Conservation (phyloP, 257 asterid genomes). For the Primulina huaijiensis region DNA sequence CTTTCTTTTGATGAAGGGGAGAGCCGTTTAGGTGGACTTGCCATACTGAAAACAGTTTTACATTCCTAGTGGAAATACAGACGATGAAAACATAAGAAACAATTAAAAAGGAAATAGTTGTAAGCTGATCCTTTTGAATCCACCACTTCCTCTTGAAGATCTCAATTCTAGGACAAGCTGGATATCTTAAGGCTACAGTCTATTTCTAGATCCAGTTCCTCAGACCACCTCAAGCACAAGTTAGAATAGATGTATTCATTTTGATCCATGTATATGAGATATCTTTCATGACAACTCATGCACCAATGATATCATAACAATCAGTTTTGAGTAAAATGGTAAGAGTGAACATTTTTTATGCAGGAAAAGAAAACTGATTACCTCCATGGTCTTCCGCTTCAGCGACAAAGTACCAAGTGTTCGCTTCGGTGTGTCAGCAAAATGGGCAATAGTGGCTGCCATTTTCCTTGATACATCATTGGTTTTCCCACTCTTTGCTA, state of each 20-base stretch:
- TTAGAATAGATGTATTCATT: not conserved
- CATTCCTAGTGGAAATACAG: constrained; percentile 42
- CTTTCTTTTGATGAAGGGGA: constrained; percentile 37
- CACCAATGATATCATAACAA: constrained; percentile 6
- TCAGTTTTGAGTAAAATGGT: constrained; percentile 16
- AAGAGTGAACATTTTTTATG: constrained; percentile 3
- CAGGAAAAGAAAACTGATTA: constrained; percentile 27
- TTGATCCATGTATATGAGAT: not conserved
- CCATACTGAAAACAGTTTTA: constrained; percentile 33
- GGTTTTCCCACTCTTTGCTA: constrained; percentile 34
- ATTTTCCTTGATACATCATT: constrained; percentile 27
- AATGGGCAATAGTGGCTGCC: constrained; percentile 30
- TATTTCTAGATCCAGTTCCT: no score
- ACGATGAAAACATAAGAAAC: constrained; percentile 9
- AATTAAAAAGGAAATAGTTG: not conserved
- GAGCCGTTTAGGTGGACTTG: constrained; percentile 62
- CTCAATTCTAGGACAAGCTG: not conserved
- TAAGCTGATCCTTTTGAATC: not conserved
- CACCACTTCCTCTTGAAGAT: not conserved
- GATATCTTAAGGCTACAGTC: not conserved
- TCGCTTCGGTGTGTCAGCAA: constrained; percentile 34
- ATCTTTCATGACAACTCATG: constrained; percentile 15
- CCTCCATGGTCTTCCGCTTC: constrained; percentile 72
- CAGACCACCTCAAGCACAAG: not conserved
- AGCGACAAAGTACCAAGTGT: constrained; percentile 37